Evolutionary conservation across 169 alveolate genomes (phyloP), one percentile per base, ranked within the genome.

Genomic region (Theileria annulata): DNA sequence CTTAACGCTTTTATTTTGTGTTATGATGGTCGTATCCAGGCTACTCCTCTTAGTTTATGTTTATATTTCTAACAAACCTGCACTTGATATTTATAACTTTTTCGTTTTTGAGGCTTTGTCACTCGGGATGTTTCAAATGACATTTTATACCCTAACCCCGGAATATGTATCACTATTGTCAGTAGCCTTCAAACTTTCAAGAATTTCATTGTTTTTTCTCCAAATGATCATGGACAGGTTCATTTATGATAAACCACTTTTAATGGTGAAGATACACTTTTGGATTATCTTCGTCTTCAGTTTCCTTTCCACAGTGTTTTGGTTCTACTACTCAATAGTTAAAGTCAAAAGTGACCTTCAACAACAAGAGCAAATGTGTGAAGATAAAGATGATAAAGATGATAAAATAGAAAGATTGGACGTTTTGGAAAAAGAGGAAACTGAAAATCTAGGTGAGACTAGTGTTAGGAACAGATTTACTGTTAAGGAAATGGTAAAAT

Each of bases 171-270:
- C 75, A 27, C 35, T 37, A 30, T n/a, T 80, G 19, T 71, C 78
- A 9, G 48, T 80, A 3, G 8, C 54, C 17, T 70, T 70, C n/a
- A 70, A 51, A 9, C 77, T 70, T 31, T 70, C 77, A 27, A 48
- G 47, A 56, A 21, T 73, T 4, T 2, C 64, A 8, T 59, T 81
- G 9, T 74, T 66, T 80, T 10, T 49, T 1, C 9, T 74, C 4
- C 88, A 81, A 83, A 48, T 73, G 23, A 15, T 81, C 25, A 35
- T 74, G 71, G 88, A 81, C 62, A 3, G 49, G 13, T 66, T 68
- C n/a, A 63, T 81, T 6, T 42, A 13, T 64, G 49, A 31, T 25
- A 64, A 37, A 0, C 73, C 73, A 2, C 73, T 64, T n/a, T 37
- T 64, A 6, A 64, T 64, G 73, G 33, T 64, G 9, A 64, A 64